Evolutionary conservation across 2,329 filamentous ascomycete genomes (phyloP).

Genomic region (Calonectria hawksworthii): DNA sequence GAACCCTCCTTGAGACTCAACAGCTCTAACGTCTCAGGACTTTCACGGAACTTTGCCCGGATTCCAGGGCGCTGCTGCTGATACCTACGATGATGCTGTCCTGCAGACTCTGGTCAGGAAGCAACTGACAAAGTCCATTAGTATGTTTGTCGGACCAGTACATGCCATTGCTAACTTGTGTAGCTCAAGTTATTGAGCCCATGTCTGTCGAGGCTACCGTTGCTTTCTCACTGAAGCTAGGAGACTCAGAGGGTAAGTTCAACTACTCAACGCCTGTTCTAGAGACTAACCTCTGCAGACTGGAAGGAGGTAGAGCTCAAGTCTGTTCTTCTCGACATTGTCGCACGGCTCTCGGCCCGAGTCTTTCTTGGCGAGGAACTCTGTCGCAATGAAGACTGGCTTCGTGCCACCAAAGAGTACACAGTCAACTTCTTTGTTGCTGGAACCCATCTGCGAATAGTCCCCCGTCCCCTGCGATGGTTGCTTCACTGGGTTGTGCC

Average conservation of each 20-base stretch:
- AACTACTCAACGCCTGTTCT: background rate
- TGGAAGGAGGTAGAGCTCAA: slow-evolving; percentile 4
- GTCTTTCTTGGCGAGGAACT: slow-evolving; percentile 57
- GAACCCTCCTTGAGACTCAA: background rate
- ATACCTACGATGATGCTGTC: background rate
- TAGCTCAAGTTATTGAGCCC: background rate
- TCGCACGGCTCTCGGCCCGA: slow-evolving; percentile 41
- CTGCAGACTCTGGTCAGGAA: background rate
- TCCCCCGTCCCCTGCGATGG: background rate
- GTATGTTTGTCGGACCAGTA: background rate
- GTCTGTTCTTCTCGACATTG: background rate
- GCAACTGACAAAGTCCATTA: background rate
- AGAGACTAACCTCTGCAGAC: background rate
- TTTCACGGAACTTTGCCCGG: background rate
- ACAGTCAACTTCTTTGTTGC: background rate
- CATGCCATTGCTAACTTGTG: background rate
- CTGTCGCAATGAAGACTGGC: slow-evolving; percentile 60
- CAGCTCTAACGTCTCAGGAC: background rate
- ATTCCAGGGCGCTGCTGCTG: background rate
- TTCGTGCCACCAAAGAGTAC: slow-evolving; percentile 58
- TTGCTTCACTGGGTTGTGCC: background rate
- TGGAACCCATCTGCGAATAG: background rate
- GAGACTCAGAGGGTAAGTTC: background rate
- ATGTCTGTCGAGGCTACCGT: background rate
- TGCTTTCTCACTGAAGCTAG: background rate